A percentile compares a stretch with the other conserved stretches of the same genome.
Conservation (phyloP, 495 filamentous ascomycete species). For the Trichoderma virens region DNA sequence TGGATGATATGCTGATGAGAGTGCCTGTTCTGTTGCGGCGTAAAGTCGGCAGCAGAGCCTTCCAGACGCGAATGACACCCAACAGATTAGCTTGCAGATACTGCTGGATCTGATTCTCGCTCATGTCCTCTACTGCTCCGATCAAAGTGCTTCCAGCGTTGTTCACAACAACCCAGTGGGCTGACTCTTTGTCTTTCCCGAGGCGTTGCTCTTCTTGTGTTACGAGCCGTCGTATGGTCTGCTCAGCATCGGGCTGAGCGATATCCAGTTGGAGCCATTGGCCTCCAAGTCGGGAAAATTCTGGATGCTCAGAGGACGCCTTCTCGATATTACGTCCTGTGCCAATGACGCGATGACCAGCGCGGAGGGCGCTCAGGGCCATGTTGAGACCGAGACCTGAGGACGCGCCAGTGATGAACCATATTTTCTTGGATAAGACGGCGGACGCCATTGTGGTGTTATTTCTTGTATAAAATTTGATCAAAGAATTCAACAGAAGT, state of each 20-base stretch:
- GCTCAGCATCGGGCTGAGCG: constrained; percentile 26
- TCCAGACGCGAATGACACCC: constrained; percentile 35
- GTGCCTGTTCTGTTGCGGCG: constrained; percentile 21
- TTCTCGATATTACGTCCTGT: constrained; percentile 37
- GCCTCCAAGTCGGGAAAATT: constrained; percentile 27
- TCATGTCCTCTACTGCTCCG: constrained; percentile 31
- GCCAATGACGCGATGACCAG: constrained; percentile 48
- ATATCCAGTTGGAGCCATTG: constrained; percentile 36
- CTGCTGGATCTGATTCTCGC: constrained; percentile 28
- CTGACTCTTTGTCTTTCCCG: constrained; percentile 19
- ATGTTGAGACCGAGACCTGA: constrained; percentile 47
- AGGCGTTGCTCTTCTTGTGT: constrained; percentile 12
- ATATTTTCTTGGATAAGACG: constrained; percentile 20
- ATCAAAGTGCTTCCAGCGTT: constrained; percentile 31
- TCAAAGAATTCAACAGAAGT: not conserved
- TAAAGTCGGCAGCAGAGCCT: constrained; percentile 35
- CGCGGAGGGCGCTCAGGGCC: constrained; percentile 35
- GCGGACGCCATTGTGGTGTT: not conserved
- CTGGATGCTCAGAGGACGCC: constrained; percentile 23
- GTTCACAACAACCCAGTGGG: constrained; percentile 28
- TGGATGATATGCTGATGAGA: constrained; percentile 15
- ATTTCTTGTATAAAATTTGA: not conserved
- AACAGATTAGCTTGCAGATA: constrained; percentile 43
- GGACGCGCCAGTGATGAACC: constrained; percentile 51
- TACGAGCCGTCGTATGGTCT: constrained; percentile 16